These are phyloP conservation scores for Ustilago shanxiensis DNA, from an alignment of 1,284 basidiomycete genomes.

Conservation along the genomic window DNA sequence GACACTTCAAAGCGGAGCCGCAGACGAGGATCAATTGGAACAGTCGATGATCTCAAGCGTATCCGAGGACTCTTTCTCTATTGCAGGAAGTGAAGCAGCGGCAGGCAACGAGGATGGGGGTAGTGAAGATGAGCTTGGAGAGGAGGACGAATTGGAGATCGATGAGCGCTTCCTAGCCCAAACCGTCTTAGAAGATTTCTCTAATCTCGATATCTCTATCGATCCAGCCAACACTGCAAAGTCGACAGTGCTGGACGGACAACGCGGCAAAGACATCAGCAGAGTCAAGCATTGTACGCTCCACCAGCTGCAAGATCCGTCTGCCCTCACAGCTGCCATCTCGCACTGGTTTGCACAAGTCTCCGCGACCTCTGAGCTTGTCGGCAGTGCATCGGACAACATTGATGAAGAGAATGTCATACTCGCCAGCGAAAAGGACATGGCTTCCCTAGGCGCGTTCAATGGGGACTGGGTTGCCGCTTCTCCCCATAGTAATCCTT, in stretches of 20 bases:
- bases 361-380: slow-evolving; percentile 13
- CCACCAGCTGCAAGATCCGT: slow-evolving; percentile 33
- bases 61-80: slow-evolving; percentile 32
- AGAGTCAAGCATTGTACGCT: slow-evolving; percentile 29
- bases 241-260: background rate
- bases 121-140: slow-evolving; percentile 37
- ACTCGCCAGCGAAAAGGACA: slow-evolving; percentile 71
- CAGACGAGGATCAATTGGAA: slow-evolving; percentile 18
- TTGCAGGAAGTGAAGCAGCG: slow-evolving; percentile 23
- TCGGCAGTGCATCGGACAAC: slow-evolving; percentile 35
- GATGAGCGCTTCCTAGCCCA: slow-evolving; percentile 63
- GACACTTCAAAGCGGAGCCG: slow-evolving; percentile 31
- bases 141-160: slow-evolving; percentile 44
- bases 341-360: slow-evolving; percentile 41
- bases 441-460: slow-evolving; percentile 81
- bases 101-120: slow-evolving; percentile 14
- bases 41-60: slow-evolving; percentile 33
- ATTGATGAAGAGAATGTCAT: slow-evolving; percentile 62
- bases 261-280: slow-evolving; percentile 8
- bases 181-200: slow-evolving; percentile 54
- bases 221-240: slow-evolving; percentile 16
- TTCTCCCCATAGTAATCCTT: slow-evolving; percentile 17
- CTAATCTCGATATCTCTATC: slow-evolving; percentile 45
- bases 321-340: slow-evolving; percentile 39
- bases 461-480: slow-evolving; percentile 87